These are phyloP conservation scores for Cryptosporidium meleagridis DNA, from an alignment of 169 alveolate genomes.

Conservation along the genomic window DNA sequence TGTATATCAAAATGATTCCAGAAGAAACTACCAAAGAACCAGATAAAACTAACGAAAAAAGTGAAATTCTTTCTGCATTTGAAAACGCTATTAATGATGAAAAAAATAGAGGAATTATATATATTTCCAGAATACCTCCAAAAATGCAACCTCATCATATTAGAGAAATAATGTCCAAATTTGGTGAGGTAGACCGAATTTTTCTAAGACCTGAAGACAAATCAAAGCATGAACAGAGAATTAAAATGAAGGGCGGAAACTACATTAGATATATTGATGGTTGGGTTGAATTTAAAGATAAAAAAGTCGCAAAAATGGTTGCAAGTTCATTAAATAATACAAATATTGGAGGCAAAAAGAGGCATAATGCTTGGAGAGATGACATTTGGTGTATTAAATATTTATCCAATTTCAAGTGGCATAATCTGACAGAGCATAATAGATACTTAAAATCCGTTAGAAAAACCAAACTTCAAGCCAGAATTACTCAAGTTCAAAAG, in stretches of 20 bases:
- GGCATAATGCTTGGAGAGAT: constrained; percentile 89
- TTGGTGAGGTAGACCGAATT: constrained; percentile 85
- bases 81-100: constrained; percentile 34
- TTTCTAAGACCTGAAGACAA: constrained; percentile 85
- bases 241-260: constrained; percentile 79
- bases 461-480: constrained; percentile 80
- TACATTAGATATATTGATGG: constrained; percentile 87
- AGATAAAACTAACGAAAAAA: neutral
- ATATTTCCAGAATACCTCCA: constrained; percentile 88
- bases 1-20: neutral
- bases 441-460: constrained; percentile 84
- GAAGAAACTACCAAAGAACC: neutral
- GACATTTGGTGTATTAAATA: constrained; percentile 91
- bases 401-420: constrained; percentile 91
- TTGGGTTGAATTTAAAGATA: constrained; percentile 91
- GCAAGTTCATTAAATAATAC: constrained; percentile 89
- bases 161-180: constrained; percentile 82
- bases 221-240: constrained; percentile 78
- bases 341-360: constrained; percentile 90
- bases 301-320: constrained; percentile 88
- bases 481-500: constrained; percentile 79
- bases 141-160: constrained; percentile 86
- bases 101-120: constrained; percentile 84
- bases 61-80: constrained; percentile 44
- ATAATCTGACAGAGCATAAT: constrained; percentile 84